Evolutionary conservation across 805 yeast genomes (phyloP).

Genomic region (Candida orba): DNA sequence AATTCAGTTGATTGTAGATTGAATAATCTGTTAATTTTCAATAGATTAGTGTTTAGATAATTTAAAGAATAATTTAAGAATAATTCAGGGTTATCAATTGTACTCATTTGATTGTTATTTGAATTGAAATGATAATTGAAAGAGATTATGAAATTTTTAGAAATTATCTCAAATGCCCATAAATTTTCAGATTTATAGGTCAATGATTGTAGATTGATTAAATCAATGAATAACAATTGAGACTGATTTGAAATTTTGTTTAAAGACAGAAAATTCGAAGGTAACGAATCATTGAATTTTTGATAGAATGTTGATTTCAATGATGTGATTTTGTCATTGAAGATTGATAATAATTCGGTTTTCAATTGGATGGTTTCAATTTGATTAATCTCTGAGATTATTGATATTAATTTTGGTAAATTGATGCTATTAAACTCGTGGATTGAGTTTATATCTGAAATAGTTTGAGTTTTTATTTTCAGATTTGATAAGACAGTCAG

Average conservation of each 20-base stretch:
- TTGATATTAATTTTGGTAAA: slow-evolving; percentile 8
- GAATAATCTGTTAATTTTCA: slow-evolving; percentile 33
- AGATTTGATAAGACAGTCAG: background rate
- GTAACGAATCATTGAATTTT: slow-evolving; percentile 8
- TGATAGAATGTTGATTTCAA: slow-evolving; percentile 7
- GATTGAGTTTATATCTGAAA: background rate
- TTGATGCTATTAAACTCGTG: background rate
- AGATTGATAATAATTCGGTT: background rate
- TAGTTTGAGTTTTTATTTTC: background rate
- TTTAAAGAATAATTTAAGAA: slow-evolving; percentile 43
- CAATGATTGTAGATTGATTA: slow-evolving; percentile 15
- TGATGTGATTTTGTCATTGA: slow-evolving; percentile 8
- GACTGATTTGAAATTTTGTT: slow-evolving; percentile 4
- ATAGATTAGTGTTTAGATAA: slow-evolving; percentile 35
- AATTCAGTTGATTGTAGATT: slow-evolving; percentile 26
- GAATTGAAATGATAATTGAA: slow-evolving; percentile 50
- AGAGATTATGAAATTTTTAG: slow-evolving; percentile 39
- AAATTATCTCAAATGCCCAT: slow-evolving; percentile 44
- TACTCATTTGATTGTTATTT: slow-evolving; percentile 33
- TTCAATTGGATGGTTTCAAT: slow-evolving; percentile 2
- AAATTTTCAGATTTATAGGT: slow-evolving; percentile 20
- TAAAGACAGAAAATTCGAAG: slow-evolving; percentile 13
- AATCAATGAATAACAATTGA: slow-evolving; percentile 5
- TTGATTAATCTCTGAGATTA: slow-evolving; percentile 4
- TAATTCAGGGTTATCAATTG: slow-evolving; percentile 44